Percentiles rank a stretch among this genome's conserved stretches.
Conservation (phyloP, 495 filamentous ascomycete species). For the Entonaema liquescens region DNA sequence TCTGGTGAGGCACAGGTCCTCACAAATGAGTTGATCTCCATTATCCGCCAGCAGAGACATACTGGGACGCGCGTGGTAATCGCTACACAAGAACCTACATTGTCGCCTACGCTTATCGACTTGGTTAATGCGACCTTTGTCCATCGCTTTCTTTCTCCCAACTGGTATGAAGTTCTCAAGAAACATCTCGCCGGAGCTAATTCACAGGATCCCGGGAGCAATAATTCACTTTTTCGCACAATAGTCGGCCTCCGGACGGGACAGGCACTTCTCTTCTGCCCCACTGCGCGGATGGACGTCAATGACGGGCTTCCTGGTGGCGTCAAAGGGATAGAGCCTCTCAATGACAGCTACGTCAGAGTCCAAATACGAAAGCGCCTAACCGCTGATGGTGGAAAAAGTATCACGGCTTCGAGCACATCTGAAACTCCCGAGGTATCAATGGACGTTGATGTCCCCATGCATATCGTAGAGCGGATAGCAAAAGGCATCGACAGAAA, state of each 20-base stretch:
- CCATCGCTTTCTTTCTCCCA: slow-evolving; percentile 67
- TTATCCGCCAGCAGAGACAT: slow-evolving; percentile 67
- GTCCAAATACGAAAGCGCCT: slow-evolving; percentile 61
- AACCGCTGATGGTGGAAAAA: slow-evolving; percentile 66
- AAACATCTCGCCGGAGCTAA: slow-evolving; percentile 50
- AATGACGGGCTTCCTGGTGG: not conserved
- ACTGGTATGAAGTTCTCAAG: slow-evolving; percentile 61
- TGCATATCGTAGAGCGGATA: not conserved
- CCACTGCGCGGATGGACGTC: slow-evolving; percentile 63
- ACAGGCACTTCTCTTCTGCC: slow-evolving; percentile 72
- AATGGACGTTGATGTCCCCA: not conserved
- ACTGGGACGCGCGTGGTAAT: slow-evolving; percentile 63
- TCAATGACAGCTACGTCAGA: slow-evolving; percentile 60
- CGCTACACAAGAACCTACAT: slow-evolving; percentile 71
- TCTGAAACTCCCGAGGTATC: not conserved
- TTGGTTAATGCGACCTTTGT: slow-evolving; percentile 67
- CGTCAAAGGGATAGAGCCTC: slow-evolving; percentile 42
- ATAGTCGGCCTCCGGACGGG: slow-evolving; percentile 69
- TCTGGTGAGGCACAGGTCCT: slow-evolving; percentile 55
- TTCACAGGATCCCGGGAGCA: not conserved
- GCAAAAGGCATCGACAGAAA: not conserved
- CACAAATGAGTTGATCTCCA: slow-evolving; percentile 62
- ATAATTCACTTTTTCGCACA: slow-evolving; percentile 54
- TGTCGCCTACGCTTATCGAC: slow-evolving; percentile 63
- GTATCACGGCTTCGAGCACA: slow-evolving; percentile 53